Evolutionary conservation across 2,329 filamentous ascomycete genomes (phyloP), one percentile per base, ranked within the genome.

Genomic region (Aureobasidium sp.): DNA sequence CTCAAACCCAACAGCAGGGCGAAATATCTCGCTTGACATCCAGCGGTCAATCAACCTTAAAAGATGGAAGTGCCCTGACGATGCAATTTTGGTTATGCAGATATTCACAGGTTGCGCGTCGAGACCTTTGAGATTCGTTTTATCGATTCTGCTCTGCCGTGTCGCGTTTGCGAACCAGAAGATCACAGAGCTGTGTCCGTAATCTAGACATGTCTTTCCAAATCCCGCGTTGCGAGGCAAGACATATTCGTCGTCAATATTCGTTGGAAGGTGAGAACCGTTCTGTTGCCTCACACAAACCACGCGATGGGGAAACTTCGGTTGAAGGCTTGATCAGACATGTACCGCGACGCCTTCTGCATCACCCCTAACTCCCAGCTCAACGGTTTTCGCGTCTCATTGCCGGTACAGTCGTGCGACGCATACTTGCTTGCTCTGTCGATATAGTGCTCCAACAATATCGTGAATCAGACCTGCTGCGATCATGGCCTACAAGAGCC

Each of bases 291-390:
- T 52, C 57, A 61, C 34, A 61, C 57, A 51, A 25, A 25, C 27
- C 39, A 52, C 57, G 45, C 47, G 36, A 61, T 60, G 57, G 57
- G 57, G 57, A 52, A 61, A 36, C 47, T 44, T 61, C 57, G 57
- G 47, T 52, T 17, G 22, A 34, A 42, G 36, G 42, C 55, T 59
- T 59, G 44, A 37, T 59, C 29, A 25, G n/a, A 59, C 17, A 52
- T 44, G 41, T 44, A 42, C 57, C 44, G 57, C 57, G 44, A 58
- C 42, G 55, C 55, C 53, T 47, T 59, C 31, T 59, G 31, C 55
- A 47, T 36, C 55, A 59, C 42, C 55, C 55, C 55, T 59, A 45
- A 45, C 42, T 59, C 44, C 55, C 41, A 37, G 20, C 20, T 51
- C 57, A 60, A 60, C 57, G 57, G 57, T 25, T 60, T 60, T 44